phyloP scores from a whole-genome alignment of 768 basidiomycete genomes.

The Mrakia frigida region DNA sequence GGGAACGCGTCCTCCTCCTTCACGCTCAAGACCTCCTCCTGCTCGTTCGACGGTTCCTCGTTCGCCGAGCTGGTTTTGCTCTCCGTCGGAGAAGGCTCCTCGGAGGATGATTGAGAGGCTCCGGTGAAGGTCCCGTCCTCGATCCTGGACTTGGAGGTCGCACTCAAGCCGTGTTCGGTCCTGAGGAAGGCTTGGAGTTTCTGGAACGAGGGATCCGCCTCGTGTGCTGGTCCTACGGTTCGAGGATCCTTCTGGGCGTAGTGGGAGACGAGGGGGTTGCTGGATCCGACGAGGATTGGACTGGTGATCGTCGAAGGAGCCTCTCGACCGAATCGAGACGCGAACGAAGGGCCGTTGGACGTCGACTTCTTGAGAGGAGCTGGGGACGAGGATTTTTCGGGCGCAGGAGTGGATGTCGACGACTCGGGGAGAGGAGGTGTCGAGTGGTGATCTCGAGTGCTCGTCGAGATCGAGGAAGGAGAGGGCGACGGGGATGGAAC shows the following conservation, averaged over 20 bases:
- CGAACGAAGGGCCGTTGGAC: neutral
- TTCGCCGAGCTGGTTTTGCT: neutral
- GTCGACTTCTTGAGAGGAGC: neutral
- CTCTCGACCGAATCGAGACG: neutral
- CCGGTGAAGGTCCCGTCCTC: neutral
- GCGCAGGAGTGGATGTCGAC: neutral
- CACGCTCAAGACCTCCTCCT: neutral
- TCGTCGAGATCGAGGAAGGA: neutral
- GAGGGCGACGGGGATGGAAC: no score
- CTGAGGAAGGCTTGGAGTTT: constrained; percentile 4
- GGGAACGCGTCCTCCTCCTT: neutral
- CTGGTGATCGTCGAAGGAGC: neutral
- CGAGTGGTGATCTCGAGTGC: neutral
- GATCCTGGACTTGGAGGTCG: neutral
- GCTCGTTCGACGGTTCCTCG: neutral
- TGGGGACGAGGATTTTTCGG: neutral
- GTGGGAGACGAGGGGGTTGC: constrained; percentile 7
- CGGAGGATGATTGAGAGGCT: neutral
- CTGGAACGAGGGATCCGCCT: neutral
- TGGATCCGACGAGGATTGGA: neutral
- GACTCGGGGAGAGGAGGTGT: neutral
- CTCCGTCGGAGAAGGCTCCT: neutral
- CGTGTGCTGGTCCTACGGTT: neutral
- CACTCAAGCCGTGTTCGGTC: constrained; percentile 1
- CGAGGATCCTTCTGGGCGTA: neutral